Percentiles rank a stretch among this genome's conserved stretches.
Conservation (phyloP, 306 rosid genomes). For the Vigna mungo region DNA sequence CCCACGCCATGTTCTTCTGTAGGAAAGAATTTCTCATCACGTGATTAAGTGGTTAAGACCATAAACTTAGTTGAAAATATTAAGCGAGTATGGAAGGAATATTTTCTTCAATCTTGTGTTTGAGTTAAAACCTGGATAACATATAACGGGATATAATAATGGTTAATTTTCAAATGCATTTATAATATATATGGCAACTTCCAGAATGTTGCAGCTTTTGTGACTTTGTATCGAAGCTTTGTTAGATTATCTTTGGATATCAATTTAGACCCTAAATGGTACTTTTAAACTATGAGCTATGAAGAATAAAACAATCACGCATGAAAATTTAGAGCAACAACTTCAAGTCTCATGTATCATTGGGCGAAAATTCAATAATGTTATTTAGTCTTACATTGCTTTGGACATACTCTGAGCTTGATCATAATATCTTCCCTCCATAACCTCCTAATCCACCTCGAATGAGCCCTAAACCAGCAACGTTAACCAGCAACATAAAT, state of each 20-base stretch:
- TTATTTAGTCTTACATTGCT: slow-evolving; percentile 92
- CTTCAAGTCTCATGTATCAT: background rate
- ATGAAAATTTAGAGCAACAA: background rate
- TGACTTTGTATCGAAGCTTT: no score
- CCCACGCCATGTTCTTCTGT: no score
- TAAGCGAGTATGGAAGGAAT: no score
- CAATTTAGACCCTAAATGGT: slow-evolving; percentile 17
- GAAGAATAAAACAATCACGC: background rate
- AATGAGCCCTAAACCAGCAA: slow-evolving; percentile 93
- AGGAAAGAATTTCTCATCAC: no score
- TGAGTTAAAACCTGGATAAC: no score
- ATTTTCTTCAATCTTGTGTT: no score
- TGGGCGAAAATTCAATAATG: background rate
- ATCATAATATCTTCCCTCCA: slow-evolving; percentile 91
- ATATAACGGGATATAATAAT: no score
- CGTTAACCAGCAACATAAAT: slow-evolving; percentile 77
- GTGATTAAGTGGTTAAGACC: no score
- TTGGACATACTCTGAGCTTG: slow-evolving; percentile 97
- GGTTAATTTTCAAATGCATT: no score
- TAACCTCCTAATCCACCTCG: slow-evolving; percentile 96
- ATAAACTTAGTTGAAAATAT: no score
- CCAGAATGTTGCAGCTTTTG: no score
- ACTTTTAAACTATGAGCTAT: background rate
- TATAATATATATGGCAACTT: no score
- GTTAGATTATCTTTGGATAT: slow-evolving; percentile 15